Percentiles rank a stretch among this genome's conserved stretches.
Evolutionary conservation across 192 early-diverging fungal genomes (phyloP).

Genomic region (Paraglomus brasilianum): DNA sequence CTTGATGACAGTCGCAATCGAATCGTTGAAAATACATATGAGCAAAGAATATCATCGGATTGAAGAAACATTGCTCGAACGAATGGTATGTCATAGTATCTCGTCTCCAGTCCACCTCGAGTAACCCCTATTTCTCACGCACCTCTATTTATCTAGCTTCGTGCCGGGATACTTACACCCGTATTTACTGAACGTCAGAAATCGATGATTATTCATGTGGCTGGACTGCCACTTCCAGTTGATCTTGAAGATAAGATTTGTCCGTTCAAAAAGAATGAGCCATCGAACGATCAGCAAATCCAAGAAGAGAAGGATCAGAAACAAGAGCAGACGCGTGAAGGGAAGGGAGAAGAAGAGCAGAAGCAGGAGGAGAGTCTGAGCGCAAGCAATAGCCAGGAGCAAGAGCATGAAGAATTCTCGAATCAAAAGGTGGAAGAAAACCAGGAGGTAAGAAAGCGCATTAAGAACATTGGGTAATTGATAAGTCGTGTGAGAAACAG

Average conservation of each 20-base stretch:
- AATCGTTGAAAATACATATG: conserved; percentile 60
- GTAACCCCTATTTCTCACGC: conserved; percentile 62
- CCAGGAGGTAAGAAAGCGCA: too few relatives aligned
- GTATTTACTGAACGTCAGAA: conserved; percentile 79
- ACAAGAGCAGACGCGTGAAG: not conserved
- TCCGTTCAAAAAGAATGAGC: conserved; percentile 21
- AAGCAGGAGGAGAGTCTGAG: too few relatives aligned
- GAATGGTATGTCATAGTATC: conserved; percentile 61
- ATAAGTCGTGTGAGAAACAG: too few relatives aligned
- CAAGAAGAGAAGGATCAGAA: conserved; percentile 1
- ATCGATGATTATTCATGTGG: conserved; percentile 51
- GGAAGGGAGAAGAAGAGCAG: too few relatives aligned
- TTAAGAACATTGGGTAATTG: too few relatives aligned
- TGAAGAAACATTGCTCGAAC: conserved; percentile 49
- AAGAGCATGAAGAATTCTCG: too few relatives aligned
- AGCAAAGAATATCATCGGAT: conserved; percentile 59
- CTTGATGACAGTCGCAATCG: conserved; percentile 49
- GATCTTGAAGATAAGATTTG: conserved; percentile 40
- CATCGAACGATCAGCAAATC: too few relatives aligned
- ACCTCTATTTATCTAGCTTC: conserved; percentile 54
- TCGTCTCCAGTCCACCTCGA: conserved; percentile 42
- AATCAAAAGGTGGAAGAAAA: too few relatives aligned
- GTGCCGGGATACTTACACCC: conserved; percentile 65
- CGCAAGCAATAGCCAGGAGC: too few relatives aligned
- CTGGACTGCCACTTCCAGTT: conserved; percentile 36